Evolutionary conservation across 1,284 basidiomycete genomes (phyloP).

Genomic region (Apiotrichum siamense): DNA sequence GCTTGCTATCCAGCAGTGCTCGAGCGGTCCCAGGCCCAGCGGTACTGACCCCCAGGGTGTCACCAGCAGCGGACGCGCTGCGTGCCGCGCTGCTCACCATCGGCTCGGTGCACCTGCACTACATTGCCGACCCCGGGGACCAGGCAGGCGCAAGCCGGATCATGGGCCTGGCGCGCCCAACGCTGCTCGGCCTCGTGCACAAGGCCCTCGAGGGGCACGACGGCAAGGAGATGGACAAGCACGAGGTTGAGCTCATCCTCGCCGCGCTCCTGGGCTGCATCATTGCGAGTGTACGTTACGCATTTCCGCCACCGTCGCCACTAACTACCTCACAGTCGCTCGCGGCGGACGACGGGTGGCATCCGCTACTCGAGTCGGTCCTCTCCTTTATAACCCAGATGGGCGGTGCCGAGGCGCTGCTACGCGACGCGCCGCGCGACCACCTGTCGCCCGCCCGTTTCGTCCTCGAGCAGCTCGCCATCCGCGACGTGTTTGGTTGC

Average conservation of each 20-base stretch:
- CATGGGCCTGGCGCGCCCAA: constrained; percentile 20
- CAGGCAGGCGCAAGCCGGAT: constrained; percentile 25
- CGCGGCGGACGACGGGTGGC: constrained; percentile 38
- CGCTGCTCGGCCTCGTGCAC: constrained; percentile 23
- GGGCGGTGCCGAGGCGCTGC: constrained; percentile 31
- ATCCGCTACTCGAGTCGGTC: constrained; percentile 31
- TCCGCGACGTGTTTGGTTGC: constrained; percentile 39
- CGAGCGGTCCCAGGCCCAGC: no score
- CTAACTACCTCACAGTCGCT: constrained; percentile 14
- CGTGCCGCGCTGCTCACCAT: constrained; percentile 32
- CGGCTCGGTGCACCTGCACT: constrained; percentile 36
- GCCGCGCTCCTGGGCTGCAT: constrained; percentile 33
- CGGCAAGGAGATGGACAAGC: constrained; percentile 17
- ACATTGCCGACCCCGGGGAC: constrained; percentile 23
- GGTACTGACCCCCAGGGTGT: constrained; percentile 12
- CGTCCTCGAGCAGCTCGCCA: constrained; percentile 39
- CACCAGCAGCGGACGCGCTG: constrained; percentile 32
- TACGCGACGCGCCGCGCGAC: constrained; percentile 23
- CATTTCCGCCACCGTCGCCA: no score
- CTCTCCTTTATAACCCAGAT: constrained; percentile 29
- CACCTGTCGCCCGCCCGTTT: constrained; percentile 31
- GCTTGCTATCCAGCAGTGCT: no score
- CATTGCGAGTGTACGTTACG: constrained; percentile 38
- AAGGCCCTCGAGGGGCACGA: constrained; percentile 18
- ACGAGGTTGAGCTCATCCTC: constrained; percentile 30